Conservation (phyloP, 371 early-diverging fungal genomes). For the Polyrhizophydium stewartii region DNA sequence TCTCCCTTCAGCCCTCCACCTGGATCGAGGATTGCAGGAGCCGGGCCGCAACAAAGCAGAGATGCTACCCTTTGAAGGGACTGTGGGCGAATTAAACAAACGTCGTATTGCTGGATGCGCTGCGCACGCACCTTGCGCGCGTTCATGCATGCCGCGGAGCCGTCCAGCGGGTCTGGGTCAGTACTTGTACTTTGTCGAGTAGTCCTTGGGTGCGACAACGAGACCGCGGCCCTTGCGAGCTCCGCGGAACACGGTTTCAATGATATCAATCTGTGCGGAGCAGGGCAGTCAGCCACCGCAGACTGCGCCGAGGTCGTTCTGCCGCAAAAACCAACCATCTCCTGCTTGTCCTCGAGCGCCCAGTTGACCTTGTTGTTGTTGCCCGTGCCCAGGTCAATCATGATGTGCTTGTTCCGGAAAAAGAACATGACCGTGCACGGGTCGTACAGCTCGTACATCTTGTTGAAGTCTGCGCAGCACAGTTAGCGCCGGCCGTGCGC, state of each 20-base stretch:
- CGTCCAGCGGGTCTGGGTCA: no score
- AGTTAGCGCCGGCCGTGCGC: not conserved
- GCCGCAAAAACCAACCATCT: slow-evolving; percentile 31
- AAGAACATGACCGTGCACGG: slow-evolving; percentile 79
- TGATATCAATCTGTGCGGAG: slow-evolving; percentile 1
- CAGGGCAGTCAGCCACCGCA: no score
- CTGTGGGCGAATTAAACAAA: no score
- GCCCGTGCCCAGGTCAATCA: slow-evolving; percentile 98
- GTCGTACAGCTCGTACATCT: slow-evolving; percentile 97
- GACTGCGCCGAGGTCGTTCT: no score
- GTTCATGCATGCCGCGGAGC: no score
- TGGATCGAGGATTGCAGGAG: no score
- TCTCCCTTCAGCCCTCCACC: no score
- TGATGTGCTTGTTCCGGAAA: slow-evolving; percentile 93
- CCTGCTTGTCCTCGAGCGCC: slow-evolving; percentile 71
- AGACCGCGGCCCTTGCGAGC: slow-evolving; percentile 92
- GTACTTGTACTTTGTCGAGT: slow-evolving; percentile 95
- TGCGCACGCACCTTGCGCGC: no score
- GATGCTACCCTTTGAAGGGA: no score
- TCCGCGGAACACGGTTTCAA: slow-evolving; percentile 87
- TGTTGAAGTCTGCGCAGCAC: slow-evolving; percentile 72
- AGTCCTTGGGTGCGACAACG: slow-evolving; percentile 88
- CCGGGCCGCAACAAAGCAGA: no score
- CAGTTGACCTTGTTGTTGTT: slow-evolving; percentile 99
- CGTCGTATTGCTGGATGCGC: no score